phyloP scores from a whole-genome alignment of 1,139 yeast genomes.

The Pneumocystis wakefieldiae region DNA sequence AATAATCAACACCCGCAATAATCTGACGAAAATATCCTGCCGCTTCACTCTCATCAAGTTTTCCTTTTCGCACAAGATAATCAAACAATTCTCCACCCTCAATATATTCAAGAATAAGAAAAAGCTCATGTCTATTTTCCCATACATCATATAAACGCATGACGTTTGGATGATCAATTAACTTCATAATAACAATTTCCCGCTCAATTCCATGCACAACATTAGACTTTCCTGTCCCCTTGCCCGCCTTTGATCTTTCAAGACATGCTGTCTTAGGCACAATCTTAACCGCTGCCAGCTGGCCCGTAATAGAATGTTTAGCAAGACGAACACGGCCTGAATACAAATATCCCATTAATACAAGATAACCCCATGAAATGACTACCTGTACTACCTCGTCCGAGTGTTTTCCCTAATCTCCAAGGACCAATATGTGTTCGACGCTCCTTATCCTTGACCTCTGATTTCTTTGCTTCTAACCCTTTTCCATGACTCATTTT shows the following conservation, averaged over 20 bases:
- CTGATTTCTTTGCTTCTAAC: background rate
- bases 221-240: slow-evolving; percentile 23
- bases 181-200: slow-evolving; percentile 83
- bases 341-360: background rate
- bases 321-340: slow-evolving; percentile 67
- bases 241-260: slow-evolving; percentile 13
- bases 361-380: background rate
- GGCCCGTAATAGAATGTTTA: slow-evolving; percentile 66
- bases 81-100: slow-evolving; percentile 97
- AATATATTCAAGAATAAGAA: slow-evolving; percentile 75
- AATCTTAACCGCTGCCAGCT: slow-evolving; percentile 90
- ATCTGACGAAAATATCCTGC: slow-evolving; percentile 82
- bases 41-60: slow-evolving; percentile 79
- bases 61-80: slow-evolving; percentile 73
- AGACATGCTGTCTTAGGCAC: slow-evolving; percentile 73
- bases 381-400: slow-evolving; percentile 84
- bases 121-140: slow-evolving; percentile 86
- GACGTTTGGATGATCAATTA: slow-evolving; percentile 83
- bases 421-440: slow-evolving; percentile 79
- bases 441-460: background rate
- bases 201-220: slow-evolving; percentile 90
- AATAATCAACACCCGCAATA: slow-evolving; percentile 77
- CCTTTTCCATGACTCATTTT: background rate
- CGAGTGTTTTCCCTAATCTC: slow-evolving; percentile 87
- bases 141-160: slow-evolving; percentile 95